Conservation (phyloP, 2,329 filamentous ascomycete genomes). For the Ophiocordyceps camponoti-leonardi region DNA sequence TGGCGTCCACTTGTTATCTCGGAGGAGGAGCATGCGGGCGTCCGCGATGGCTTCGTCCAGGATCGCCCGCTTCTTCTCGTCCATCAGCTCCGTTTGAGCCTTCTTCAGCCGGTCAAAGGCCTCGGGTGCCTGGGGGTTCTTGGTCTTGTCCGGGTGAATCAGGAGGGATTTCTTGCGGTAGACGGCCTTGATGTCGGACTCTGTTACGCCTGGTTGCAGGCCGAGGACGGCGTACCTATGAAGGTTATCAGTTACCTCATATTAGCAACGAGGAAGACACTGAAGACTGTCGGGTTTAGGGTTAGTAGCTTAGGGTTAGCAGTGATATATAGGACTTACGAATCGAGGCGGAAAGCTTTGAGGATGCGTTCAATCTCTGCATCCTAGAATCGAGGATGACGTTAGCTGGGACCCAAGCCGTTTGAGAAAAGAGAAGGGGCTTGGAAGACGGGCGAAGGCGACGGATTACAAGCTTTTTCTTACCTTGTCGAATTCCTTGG, state of each 20-base stretch:
- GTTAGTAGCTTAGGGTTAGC: too few relatives aligned
- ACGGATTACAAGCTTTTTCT: constrained; percentile 5
- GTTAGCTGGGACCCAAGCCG: background rate
- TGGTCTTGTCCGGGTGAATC: constrained; percentile 96
- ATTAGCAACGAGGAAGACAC: background rate
- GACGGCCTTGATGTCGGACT: constrained; percentile 84
- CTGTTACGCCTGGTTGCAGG: constrained; percentile 84
- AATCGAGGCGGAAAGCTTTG: constrained; percentile 63
- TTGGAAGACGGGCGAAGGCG: background rate
- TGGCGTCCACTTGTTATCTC: constrained; percentile 82
- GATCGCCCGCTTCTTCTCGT: constrained; percentile 75
- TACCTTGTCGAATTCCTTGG: constrained; percentile 83
- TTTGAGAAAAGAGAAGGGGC: background rate
- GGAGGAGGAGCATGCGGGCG: constrained; percentile 84
- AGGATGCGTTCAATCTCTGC: constrained; percentile 90
- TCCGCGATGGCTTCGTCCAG: constrained; percentile 94
- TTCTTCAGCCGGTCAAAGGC: constrained; percentile 96
- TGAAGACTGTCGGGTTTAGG: too few relatives aligned
- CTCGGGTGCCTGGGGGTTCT: constrained; percentile 77
- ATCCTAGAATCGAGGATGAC: constrained; percentile 39
- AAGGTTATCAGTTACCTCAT: constrained; percentile 1
- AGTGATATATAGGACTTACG: too few relatives aligned
- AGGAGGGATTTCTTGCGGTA: constrained; percentile 98
- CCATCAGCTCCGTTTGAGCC: constrained; percentile 77
- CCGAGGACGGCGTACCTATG: constrained; percentile 79